phyloP scores from a whole-genome alignment of 805 yeast genomes.

The Kluyveromyces starmeri region DNA sequence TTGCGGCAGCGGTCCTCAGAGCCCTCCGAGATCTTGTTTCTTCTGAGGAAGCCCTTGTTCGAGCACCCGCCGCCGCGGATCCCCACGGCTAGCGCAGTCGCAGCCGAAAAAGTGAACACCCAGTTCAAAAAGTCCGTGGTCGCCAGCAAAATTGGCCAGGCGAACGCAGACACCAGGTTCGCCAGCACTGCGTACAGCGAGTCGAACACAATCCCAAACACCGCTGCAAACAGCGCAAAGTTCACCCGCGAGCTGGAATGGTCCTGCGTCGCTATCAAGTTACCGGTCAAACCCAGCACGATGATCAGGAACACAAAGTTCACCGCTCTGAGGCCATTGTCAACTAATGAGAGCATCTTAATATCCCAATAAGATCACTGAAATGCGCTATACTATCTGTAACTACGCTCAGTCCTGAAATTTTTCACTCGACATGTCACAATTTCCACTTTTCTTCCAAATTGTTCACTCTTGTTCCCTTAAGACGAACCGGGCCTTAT shows the following conservation, averaged over 20 bases:
- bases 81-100: conserved; percentile 88
- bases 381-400: too few relatives aligned
- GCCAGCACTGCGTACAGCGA: conserved; percentile 74
- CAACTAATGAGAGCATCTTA: conserved; percentile 64
- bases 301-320: conserved; percentile 72
- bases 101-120: conserved; percentile 91
- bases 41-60: conserved; percentile 53
- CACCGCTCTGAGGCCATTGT: conserved; percentile 60
- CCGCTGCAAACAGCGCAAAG: conserved; percentile 79
- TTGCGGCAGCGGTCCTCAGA: conserved; percentile 82
- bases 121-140: conserved; percentile 77
- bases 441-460: too few relatives aligned
- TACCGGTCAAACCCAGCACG: conserved; percentile 79
- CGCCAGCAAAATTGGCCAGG: conserved; percentile 78
- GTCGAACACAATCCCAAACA: conserved; percentile 76
- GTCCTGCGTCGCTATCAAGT: conserved; percentile 68
- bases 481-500: too few relatives aligned
- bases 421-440: too few relatives aligned
- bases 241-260: conserved; percentile 64
- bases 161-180: conserved; percentile 64
- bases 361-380: too few relatives aligned
- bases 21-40: conserved; percentile 69
- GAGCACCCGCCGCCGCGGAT: conserved; percentile 80
- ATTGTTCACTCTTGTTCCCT: too few relatives aligned
- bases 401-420: too few relatives aligned